These are phyloP conservation scores for Pseudogymnoascus sp. DNA, from an alignment of 2,329 filamentous ascomycete species.

Conservation along the genomic window DNA sequence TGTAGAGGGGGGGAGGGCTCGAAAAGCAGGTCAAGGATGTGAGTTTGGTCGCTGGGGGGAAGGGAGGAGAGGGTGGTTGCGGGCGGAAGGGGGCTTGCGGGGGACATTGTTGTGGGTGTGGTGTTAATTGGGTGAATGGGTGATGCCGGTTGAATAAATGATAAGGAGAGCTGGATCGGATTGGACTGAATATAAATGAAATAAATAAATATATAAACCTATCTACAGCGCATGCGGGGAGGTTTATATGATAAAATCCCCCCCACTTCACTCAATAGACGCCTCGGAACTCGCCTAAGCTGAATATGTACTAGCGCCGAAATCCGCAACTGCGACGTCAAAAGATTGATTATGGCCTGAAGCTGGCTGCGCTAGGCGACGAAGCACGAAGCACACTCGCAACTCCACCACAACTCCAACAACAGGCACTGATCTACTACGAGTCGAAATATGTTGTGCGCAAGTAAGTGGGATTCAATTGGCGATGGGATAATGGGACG, in stretches of 20 bases:
- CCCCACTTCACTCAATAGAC: constrained; percentile 2
- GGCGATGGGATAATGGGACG: constrained; percentile 13
- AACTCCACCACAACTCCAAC: neutral
- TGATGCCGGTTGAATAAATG: neutral
- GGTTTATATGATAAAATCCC: constrained; percentile 4
- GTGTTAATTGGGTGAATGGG: neutral
- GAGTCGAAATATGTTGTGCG: constrained; percentile 49
- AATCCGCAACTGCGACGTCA: constrained; percentile 1
- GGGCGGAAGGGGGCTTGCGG: neutral
- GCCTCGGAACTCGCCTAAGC: constrained; percentile 7
- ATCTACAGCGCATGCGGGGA: neutral
- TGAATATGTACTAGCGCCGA: constrained; percentile 2
- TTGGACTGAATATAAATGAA: neutral
- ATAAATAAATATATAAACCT: neutral
- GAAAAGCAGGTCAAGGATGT: constrained; percentile 67
- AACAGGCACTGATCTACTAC: neutral
- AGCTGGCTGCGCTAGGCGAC: neutral
- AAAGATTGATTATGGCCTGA: constrained; percentile 8
- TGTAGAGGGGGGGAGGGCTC: constrained; percentile 74
- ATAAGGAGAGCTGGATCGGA: neutral
- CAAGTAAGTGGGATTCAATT: constrained; percentile 45
- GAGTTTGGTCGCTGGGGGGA: neutral
- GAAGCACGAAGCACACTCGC: constrained; percentile 1
- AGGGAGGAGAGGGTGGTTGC: neutral
- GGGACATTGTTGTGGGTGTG: neutral